Conservation (phyloP, 164 flowering plant species). For the Tetracentron sinense region DNA sequence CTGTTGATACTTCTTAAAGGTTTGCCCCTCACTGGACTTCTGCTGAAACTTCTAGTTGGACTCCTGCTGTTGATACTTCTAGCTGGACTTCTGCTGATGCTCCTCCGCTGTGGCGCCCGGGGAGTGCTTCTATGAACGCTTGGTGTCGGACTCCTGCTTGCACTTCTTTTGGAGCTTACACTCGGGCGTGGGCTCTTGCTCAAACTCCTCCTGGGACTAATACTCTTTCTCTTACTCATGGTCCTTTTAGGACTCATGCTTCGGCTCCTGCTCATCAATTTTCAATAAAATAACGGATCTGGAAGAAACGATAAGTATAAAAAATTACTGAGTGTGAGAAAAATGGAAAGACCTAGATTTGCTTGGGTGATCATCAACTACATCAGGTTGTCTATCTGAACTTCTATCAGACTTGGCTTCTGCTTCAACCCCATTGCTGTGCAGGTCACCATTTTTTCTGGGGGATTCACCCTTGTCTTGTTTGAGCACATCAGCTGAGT, state of each 20-base stretch:
- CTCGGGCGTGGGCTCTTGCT: conserved; percentile 70
- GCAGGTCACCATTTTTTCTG: conserved; percentile 66
- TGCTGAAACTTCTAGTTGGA: conserved; percentile 37
- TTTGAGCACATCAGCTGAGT: conserved; percentile 29
- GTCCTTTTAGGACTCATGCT: conserved; percentile 73
- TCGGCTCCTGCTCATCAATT: conserved; percentile 72
- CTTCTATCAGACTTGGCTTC: conserved; percentile 42
- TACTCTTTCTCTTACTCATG: conserved; percentile 76
- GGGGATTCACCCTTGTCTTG: conserved; percentile 41
- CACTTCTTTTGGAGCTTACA: conserved; percentile 34
- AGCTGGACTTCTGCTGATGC: conserved; percentile 52
- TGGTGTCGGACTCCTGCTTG: conserved; percentile 47
- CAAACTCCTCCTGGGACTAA: conserved; percentile 59
- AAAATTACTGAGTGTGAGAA: conserved; percentile 36
- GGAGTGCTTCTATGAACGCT: conserved; percentile 41
- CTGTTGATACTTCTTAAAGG: conserved; percentile 39
- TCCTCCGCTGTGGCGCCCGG: conserved; percentile 26
- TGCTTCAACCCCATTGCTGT: conserved; percentile 52
- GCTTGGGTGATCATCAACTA: conserved; percentile 67
- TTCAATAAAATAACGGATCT: conserved; percentile 40
- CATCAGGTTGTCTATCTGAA: conserved; percentile 67
- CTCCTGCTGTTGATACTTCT: conserved; percentile 50
- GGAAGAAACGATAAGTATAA: conserved; percentile 41
- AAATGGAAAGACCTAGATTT: conserved; percentile 76
- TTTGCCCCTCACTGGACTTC: conserved; percentile 46